Percentiles rank a stretch among this genome's conserved stretches.
Evolutionary conservation across 1,284 basidiomycete genomes (phyloP).

Genomic region (Fomitiporia mediterranea): DNA sequence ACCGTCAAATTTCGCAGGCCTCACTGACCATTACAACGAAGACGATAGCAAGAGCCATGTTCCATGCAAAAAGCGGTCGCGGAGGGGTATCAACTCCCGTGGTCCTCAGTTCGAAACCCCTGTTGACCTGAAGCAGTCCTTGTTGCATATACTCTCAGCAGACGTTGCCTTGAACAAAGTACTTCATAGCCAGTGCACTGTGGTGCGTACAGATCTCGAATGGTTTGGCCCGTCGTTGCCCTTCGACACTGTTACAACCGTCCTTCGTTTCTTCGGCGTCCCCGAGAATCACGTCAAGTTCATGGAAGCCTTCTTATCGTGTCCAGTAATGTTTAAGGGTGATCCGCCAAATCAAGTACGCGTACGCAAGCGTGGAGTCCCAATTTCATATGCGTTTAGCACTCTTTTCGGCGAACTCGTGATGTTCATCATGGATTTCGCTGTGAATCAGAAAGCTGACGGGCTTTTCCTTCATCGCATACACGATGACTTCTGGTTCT

Average conservation of each 20-base stretch:
- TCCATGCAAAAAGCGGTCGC: neutral
- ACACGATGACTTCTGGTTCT: slow-evolving; percentile 41
- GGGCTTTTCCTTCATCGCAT: slow-evolving; percentile 38
- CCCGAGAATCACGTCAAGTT: slow-evolving; percentile 34
- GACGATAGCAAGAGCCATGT: neutral
- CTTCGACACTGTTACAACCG: slow-evolving; percentile 35
- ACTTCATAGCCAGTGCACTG: slow-evolving; percentile 31
- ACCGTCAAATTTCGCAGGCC: slow-evolving; percentile 1
- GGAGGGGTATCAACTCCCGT: neutral
- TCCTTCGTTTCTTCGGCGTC: slow-evolving; percentile 38
- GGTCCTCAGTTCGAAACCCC: slow-evolving; percentile 15
- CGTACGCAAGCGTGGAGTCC: slow-evolving; percentile 20
- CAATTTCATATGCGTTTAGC: slow-evolving; percentile 29
- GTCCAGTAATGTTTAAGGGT: slow-evolving; percentile 22
- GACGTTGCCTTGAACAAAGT: slow-evolving; percentile 36
- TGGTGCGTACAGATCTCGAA: slow-evolving; percentile 39
- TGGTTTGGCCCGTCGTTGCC: slow-evolving; percentile 45
- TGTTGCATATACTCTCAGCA: slow-evolving; percentile 36
- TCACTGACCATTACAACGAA: slow-evolving; percentile 7
- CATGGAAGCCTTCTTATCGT: slow-evolving; percentile 35
- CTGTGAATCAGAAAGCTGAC: slow-evolving; percentile 36
- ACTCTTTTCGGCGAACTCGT: slow-evolving; percentile 35
- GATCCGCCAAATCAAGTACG: slow-evolving; percentile 12
- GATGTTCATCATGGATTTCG: slow-evolving; percentile 40
- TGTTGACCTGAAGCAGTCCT: slow-evolving; percentile 19